Base-by-base conservation (phyloP, 768 basidiomycete species). In the Fomitopsis serialis region DNA sequence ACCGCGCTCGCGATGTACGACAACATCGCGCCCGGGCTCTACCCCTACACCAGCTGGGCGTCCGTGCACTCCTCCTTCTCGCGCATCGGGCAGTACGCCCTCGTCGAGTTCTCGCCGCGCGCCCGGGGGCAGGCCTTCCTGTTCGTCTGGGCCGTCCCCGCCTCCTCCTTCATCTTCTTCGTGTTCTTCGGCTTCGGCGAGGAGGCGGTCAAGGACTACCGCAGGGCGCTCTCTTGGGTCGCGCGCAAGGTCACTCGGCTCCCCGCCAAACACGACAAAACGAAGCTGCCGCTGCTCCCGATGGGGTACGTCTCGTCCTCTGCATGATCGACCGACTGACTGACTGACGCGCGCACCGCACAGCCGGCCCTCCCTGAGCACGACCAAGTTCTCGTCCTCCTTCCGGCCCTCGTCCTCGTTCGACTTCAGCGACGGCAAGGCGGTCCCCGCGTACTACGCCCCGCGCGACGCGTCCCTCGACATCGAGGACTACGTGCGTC, bases 141-240 rank as follows among this genome's bases (percentile, higher is more conserved):
- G 21, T 36, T 63, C 10, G 67, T 66, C 57, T 61, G 59, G 60
- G 24, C 54, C 8, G 9, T 35, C 3, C 57, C 57, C 15, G 37
- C 47, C 27, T 55, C 56, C 22, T 55, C 56, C 9, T 36, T 58
- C 34, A 29, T 56, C 29, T 52, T 58, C 57, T 50, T 60, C 25
- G 21, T n/a, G 21, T 44, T 32, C 46, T 49, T 56, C 50, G 49
- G 34, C 45, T 2, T 51, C 36, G 54, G 53, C 27, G 61, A 67
- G 40, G 70, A 72, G 22, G 67, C 70, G 0, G 54, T 68, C 23
- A 50, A 40, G 17, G 72, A 71, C n/a, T 73, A 73, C 54, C n/a
- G 40, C 23, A 11, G 25, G 7, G 25, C 15, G 19, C 3, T 47
- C 29, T 2, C 7, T 2, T 54, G 49, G 37, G 4, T 40, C 37